phyloP scores from a whole-genome alignment of 306 rosid genomes.

The Spatholobus suberectus region DNA sequence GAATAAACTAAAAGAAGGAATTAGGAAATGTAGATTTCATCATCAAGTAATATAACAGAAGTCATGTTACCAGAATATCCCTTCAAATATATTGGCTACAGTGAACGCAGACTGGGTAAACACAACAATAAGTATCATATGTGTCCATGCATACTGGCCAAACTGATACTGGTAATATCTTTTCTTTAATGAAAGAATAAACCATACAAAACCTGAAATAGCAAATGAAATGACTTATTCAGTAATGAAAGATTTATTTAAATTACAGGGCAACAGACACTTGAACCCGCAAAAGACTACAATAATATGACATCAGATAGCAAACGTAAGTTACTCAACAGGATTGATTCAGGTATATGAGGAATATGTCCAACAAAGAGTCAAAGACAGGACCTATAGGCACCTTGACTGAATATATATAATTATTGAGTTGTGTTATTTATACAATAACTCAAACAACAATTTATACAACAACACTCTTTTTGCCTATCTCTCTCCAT shows the following conservation, averaged over 20 bases:
- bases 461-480: no score
- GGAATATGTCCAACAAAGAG: background rate
- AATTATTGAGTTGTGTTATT: no score
- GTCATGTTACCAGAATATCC: constrained; percentile 84
- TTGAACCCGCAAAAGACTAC: background rate
- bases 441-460: no score
- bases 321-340: constrained; percentile 2
- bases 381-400: background rate
- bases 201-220: constrained; percentile 93
- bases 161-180: constrained; percentile 95
- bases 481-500: no score
- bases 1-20: background rate
- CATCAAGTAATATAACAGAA: constrained; percentile 37
- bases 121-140: constrained; percentile 95
- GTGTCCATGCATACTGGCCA: constrained; percentile 99
- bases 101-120: constrained; percentile 94
- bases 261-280: background rate
- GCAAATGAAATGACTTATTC: constrained; percentile 35
- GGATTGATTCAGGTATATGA: constrained; percentile 12
- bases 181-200: constrained; percentile 92
- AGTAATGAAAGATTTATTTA: background rate
- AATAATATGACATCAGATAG: constrained; percentile 1
- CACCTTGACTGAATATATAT: background rate
- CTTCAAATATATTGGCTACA: constrained; percentile 93
- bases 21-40: constrained; percentile 2